Evolutionary conservation across 1,284 basidiomycete species (phyloP), one percentile per base, ranked within the genome.

Genomic region (Golubevia pallescens): DNA sequence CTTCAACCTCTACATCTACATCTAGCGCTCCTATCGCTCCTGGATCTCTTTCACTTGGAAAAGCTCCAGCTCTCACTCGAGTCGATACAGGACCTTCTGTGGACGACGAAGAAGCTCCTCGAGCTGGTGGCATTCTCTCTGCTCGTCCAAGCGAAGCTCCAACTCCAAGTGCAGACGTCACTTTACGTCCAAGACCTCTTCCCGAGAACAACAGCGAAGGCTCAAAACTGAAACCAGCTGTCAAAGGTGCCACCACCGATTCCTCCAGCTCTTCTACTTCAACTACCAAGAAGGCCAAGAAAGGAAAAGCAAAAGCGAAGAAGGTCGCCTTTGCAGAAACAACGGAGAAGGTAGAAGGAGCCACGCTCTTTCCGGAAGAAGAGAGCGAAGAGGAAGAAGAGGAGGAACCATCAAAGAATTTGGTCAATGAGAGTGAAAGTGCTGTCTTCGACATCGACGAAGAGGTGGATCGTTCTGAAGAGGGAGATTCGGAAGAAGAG

Each of bases 261-360:
- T 21, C 63, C 1, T 48, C 61, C 1, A 21, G 67, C 24, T 34
- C 62, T 2, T 62, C 63, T 3, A 54, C 59, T 42, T 19, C 61
- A 7, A 28, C 52, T 7, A 20, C 63, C 0, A 67, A 56, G 19
- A 62, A 65, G 1, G 64, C 61, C 59, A 68, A 65, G 57, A 54
- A 60, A 21, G 52, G 62, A 16, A 48, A 10, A 13, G 42, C 16
- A 10, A 48, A 48, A 34, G 75, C 77, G 60, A 77, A 78, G 66
- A 79, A 79, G 56, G 77, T 79, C n/a, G 75, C 75, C n/a, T 79
- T 79, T 55, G 77, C 75, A 1, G 71, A 75, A 64, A 73, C 72
- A 2, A 55, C 63, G 13, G 60, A 67, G 21, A 74, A 79, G 51
- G 73, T 72, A 7, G 65, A 67, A 70, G 8, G 65, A 68, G 42